Conservation (phyloP, 352 stramenopile species). For the Phytopythium aichiense region DNA sequence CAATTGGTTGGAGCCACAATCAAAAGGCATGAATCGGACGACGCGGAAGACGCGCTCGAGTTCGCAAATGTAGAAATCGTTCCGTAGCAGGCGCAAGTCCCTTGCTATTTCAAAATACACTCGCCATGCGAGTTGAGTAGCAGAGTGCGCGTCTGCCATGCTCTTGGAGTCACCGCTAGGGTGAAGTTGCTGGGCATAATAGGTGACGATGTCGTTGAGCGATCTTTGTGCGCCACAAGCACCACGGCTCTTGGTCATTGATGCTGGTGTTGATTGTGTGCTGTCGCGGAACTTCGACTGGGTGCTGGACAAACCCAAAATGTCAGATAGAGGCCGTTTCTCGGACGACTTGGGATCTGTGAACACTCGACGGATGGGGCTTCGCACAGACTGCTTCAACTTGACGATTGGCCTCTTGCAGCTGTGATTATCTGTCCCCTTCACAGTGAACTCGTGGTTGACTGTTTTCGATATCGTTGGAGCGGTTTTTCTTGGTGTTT, state of each 20-base stretch:
- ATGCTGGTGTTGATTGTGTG: background rate
- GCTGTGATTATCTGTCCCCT: background rate
- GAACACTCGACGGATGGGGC: background rate
- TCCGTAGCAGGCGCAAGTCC: slow-evolving; percentile 51
- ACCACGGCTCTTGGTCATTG: background rate
- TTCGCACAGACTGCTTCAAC: background rate
- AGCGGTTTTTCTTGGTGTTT: background rate
- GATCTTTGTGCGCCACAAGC: background rate
- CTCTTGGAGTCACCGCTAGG: background rate
- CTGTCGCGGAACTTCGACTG: background rate
- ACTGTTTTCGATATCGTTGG: background rate
- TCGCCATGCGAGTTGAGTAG: background rate
- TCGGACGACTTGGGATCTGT: background rate
- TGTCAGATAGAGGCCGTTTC: background rate
- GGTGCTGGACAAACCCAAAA: background rate
- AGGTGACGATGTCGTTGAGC: background rate
- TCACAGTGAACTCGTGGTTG: background rate
- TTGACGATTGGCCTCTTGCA: background rate
- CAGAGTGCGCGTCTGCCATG: background rate
- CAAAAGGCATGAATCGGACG: background rate
- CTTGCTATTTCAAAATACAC: slow-evolving; percentile 40
- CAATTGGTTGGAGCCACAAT: background rate
- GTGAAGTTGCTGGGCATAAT: background rate
- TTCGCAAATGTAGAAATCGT: slow-evolving; percentile 47
- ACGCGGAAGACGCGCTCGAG: slow-evolving; percentile 22